phyloP scores from a whole-genome alignment of 1,284 basidiomycete genomes.

The Apiotrichum montevideense region DNA sequence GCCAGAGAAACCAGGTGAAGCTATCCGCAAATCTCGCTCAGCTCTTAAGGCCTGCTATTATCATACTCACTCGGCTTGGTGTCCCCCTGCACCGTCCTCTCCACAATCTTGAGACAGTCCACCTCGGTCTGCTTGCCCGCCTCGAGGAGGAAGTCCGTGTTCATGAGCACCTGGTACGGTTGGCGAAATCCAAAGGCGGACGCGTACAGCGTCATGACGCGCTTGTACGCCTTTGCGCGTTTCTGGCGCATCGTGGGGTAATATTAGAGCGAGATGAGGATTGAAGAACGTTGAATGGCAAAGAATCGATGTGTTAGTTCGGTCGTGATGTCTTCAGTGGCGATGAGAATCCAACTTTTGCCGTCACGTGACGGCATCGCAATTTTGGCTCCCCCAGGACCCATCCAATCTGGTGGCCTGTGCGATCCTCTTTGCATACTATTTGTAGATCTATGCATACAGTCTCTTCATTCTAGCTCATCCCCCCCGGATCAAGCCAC shows the following conservation, averaged over 20 bases:
- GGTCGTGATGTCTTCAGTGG: not conserved
- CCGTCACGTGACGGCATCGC: not conserved
- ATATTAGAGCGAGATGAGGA: too few species aligned
- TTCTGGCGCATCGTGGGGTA: conserved; percentile 70
- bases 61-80: conserved; percentile 74
- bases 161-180: conserved; percentile 83
- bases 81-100: conserved; percentile 68
- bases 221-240: conserved; percentile 82
- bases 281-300: too few species aligned
- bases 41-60: too few species aligned
- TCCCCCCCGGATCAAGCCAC: conserved; percentile 6
- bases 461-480: too few species aligned
- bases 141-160: conserved; percentile 74
- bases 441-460: too few species aligned
- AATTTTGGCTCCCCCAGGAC: too few species aligned
- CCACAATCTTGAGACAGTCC: conserved; percentile 71
- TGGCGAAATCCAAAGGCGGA: conserved; percentile 80
- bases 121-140: conserved; percentile 52
- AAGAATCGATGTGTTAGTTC: too few species aligned
- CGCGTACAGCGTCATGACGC: conserved; percentile 81
- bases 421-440: too few species aligned
- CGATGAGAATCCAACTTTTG: not conserved
- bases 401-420: too few species aligned
- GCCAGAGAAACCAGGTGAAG: too few species aligned
- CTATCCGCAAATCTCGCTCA: too few species aligned